phyloP scores from a whole-genome alignment of 2,329 filamentous ascomycete species.

The Nigrospora oryzae region DNA sequence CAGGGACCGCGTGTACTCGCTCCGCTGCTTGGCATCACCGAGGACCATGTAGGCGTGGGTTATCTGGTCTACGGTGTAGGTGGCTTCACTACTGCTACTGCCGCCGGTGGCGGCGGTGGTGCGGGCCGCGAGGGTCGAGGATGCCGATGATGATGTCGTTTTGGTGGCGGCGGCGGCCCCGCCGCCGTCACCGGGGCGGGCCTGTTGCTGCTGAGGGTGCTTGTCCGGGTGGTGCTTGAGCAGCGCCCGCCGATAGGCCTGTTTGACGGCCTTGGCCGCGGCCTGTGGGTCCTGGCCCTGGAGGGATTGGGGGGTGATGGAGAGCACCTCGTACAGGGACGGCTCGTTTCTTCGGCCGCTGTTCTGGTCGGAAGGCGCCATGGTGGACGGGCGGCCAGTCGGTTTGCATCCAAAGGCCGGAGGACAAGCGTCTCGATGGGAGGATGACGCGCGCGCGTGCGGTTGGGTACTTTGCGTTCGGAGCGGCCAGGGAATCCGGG shows the following conservation, averaged over 20 bases:
- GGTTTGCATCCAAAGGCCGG: too few relatives aligned
- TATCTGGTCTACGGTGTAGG: conserved; percentile 56
- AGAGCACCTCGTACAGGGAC: conserved; percentile 55
- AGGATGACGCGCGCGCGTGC: too few relatives aligned
- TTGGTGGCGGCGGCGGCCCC: not conserved
- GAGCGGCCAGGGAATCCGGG: too few relatives aligned
- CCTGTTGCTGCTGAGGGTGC: conserved; percentile 10
- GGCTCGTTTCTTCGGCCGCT: conserved; percentile 15
- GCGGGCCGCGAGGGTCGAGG: conserved; percentile 1
- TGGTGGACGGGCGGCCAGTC: too few relatives aligned
- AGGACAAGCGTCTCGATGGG: too few relatives aligned
- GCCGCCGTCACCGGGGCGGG: conserved; percentile 2
- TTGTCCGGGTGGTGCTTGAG: conserved; percentile 62
- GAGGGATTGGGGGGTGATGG: conserved; percentile 40
- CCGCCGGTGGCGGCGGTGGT: too few relatives aligned
- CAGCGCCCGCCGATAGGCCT: conserved; percentile 56
- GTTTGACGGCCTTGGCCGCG: conserved; percentile 40
- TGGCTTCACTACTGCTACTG: not conserved
- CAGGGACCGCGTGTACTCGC: conserved; percentile 45
- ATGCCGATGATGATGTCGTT: not conserved
- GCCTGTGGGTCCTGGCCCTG: conserved; percentile 31
- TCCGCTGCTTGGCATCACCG: conserved; percentile 37
- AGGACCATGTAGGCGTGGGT: conserved; percentile 49
- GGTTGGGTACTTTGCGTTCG: too few relatives aligned
- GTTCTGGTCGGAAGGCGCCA: conserved; percentile 17